Evolutionary conservation across 1,284 basidiomycete genomes (phyloP).

Genomic region (Mycosarcoma maydis): DNA sequence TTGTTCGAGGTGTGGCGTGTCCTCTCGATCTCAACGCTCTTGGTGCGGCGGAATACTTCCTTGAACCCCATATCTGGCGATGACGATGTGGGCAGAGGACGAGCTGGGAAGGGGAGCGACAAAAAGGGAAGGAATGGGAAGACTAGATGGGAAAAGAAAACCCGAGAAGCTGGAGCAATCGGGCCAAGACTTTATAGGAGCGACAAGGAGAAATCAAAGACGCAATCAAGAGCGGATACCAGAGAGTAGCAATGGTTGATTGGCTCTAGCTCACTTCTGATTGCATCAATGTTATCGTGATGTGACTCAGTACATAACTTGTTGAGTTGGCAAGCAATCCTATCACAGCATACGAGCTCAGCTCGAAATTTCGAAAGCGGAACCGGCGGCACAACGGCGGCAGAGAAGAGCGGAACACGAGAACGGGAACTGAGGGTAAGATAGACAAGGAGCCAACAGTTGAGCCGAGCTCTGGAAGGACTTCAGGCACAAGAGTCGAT

Average conservation of each 20-base stretch:
- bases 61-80: conserved; percentile 45
- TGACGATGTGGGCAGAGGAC: no score
- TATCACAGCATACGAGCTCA: neutral
- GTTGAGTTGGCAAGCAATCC: no score
- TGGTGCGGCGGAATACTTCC: conserved; percentile 17
- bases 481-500: neutral
- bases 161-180: neutral
- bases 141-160: neutral
- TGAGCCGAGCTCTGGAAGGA: neutral
- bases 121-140: neutral
- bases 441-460: neutral
- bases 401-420: neutral
- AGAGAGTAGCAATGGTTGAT: no score
- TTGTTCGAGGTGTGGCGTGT: conserved; percentile 34
- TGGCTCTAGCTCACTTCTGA: no score
- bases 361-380: neutral
- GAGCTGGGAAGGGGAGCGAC: neutral
- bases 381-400: neutral
- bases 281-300: no score
- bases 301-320: no score
- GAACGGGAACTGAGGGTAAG: neutral
- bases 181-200: conserved; percentile 1
- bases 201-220: neutral
- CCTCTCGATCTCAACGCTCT: conserved; percentile 33
- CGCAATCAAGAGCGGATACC: neutral